Evolutionary conservation across 2,329 filamentous ascomycete species (phyloP).

Genomic region (Septoria petroselini): DNA sequence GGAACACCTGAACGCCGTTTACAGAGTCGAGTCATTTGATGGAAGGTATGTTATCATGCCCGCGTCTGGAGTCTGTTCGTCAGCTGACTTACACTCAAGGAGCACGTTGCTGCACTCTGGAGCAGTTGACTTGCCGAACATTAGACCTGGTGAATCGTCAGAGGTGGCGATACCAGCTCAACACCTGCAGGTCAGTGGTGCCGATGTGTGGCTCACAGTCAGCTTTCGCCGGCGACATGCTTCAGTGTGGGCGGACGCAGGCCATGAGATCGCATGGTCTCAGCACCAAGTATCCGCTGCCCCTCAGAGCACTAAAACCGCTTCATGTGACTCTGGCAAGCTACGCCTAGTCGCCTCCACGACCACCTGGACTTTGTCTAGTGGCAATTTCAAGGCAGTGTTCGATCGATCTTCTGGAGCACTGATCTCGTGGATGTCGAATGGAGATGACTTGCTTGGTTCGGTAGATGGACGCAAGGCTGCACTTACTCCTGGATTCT

Average conservation of each 20-base stretch:
- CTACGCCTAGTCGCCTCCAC: constrained; percentile 13
- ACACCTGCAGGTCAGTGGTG: neutral
- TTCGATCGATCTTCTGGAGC: constrained; percentile 9
- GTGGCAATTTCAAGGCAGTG: constrained; percentile 12
- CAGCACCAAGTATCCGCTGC: constrained; percentile 12
- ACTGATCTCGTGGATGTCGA: constrained; percentile 40
- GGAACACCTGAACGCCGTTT: constrained; percentile 17
- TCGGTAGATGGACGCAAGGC: neutral
- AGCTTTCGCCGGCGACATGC: constrained; percentile 45
- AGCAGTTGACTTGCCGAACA: constrained; percentile 7
- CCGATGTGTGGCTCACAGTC: constrained; percentile 49
- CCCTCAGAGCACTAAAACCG: neutral
- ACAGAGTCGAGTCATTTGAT: constrained; percentile 13
- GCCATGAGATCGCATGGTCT: constrained; percentile 28
- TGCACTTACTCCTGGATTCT: constrained; percentile 52
- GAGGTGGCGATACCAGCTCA: constrained; percentile 23
- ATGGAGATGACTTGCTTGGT: constrained; percentile 39
- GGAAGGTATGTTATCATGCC: constrained; percentile 2
- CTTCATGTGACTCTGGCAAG: neutral
- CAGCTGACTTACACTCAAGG: constrained; percentile 20
- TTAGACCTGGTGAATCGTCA: constrained; percentile 5
- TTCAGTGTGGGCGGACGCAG: constrained; percentile 45
- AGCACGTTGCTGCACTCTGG: constrained; percentile 9
- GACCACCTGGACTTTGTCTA: constrained; percentile 8
- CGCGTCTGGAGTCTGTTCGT: constrained; percentile 9